Conservation (phyloP, 139 green algal genomes). For the Diplosphaera chodatii region DNA sequence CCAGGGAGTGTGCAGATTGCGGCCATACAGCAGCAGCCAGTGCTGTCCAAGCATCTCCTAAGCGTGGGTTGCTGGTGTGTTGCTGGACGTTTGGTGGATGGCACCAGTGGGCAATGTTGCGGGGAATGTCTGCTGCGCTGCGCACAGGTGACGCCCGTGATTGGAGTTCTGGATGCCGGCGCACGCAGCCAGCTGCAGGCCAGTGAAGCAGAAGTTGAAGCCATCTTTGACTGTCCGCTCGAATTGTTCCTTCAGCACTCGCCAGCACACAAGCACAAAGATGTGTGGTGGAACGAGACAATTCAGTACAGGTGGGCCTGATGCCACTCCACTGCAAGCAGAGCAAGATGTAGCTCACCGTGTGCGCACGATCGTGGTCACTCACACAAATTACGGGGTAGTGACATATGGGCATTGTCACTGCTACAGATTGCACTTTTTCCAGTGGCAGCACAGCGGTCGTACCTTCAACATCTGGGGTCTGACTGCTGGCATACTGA, state of each 20-base stretch:
- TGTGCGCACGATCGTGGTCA: background rate
- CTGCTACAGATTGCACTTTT: constrained; percentile 20
- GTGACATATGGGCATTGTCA: background rate
- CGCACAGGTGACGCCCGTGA: constrained; percentile 31
- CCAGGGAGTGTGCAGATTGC: constrained; percentile 7
- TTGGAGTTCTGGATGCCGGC: constrained; percentile 24
- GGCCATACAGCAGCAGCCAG: constrained; percentile 21
- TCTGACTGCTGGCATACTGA: constrained; percentile 34
- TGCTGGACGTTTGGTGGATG: too few relatives aligned
- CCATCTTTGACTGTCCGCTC: constrained; percentile 29
- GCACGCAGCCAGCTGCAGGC: constrained; percentile 4
- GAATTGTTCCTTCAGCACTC: background rate
- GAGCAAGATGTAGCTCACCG: background rate
- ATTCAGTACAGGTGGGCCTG: background rate
- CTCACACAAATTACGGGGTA: constrained; percentile 5
- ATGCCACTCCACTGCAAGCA: background rate
- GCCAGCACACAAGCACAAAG: background rate
- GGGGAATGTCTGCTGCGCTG: too few relatives aligned
- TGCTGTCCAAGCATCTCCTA: constrained; percentile 41
- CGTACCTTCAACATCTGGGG: constrained; percentile 27
- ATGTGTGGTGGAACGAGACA: background rate
- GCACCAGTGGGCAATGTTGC: too few relatives aligned
- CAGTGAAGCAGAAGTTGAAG: constrained; percentile 21
- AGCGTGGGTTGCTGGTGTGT: background rate
- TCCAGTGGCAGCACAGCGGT: constrained; percentile 20